These are phyloP conservation scores for Puccinia horiana DNA, from an alignment of 1,284 basidiomycete species.

Conservation along the genomic window DNA sequence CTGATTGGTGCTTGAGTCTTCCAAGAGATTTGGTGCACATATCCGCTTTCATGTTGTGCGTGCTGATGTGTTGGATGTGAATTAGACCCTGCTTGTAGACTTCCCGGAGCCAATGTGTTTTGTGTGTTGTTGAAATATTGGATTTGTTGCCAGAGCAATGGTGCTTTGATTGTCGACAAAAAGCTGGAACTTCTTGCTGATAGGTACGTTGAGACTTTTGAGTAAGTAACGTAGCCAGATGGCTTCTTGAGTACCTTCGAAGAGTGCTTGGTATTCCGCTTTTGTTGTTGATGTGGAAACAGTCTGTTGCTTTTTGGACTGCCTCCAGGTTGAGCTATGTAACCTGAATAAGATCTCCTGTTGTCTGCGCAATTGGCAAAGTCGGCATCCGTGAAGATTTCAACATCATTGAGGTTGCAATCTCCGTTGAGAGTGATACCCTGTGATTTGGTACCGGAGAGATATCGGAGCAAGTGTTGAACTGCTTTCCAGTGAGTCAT, in stretches of 20 bases:
- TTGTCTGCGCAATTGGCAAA: slow-evolving; percentile 1
- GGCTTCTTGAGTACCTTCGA: background rate
- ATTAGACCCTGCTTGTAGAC: background rate
- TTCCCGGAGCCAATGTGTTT: background rate
- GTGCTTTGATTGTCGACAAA: slow-evolving; percentile 7
- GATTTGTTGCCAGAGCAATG: background rate
- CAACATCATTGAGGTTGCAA: too few relatives aligned
- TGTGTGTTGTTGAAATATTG: background rate
- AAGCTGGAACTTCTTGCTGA: background rate
- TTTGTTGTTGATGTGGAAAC: background rate
- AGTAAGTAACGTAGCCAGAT: background rate
- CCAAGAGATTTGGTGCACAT: background rate
- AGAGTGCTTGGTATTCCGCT: slow-evolving; percentile 2
- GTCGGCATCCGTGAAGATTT: background rate
- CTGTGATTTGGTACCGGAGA: background rate
- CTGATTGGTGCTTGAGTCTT: background rate
- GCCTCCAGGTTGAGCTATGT: background rate
- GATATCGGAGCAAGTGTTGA: background rate
- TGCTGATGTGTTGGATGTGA: background rate
- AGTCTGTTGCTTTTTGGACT: background rate
- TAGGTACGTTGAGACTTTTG: background rate
- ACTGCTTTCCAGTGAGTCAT: background rate
- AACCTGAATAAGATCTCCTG: background rate
- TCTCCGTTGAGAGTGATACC: background rate
- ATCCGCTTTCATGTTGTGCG: background rate